phyloP scores from a whole-genome alignment of 2,329 filamentous ascomycete genomes.

The Ceratocystis smalleyi region DNA sequence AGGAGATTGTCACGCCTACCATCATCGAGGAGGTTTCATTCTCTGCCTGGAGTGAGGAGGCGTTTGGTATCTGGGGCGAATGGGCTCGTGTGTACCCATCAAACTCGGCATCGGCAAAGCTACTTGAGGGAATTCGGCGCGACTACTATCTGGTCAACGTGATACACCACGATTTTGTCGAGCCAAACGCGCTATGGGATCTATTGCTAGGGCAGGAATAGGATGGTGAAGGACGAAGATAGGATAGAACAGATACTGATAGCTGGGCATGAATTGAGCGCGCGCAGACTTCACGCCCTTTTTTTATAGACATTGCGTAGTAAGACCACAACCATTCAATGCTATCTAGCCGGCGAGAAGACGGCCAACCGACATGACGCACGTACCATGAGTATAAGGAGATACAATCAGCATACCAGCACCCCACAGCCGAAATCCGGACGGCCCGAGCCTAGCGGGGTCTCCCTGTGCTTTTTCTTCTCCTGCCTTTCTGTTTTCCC shows the following conservation, averaged over 20 bases:
- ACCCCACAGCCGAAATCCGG: too few relatives aligned
- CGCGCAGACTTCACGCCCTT: too few relatives aligned
- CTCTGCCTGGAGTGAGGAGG: slow-evolving; percentile 85
- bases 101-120: slow-evolving; percentile 51
- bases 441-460: too few relatives aligned
- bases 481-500: too few relatives aligned
- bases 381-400: neutral
- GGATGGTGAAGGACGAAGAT: neutral
- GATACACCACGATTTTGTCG: slow-evolving; percentile 65
- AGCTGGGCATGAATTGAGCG: too few relatives aligned
- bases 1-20: slow-evolving; percentile 90
- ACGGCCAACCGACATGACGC: neutral
- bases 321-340: neutral
- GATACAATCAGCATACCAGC: neutral
- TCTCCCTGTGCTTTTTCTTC: too few relatives aligned
- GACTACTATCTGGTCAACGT: slow-evolving; percentile 84
- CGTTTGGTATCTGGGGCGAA: slow-evolving; percentile 87
- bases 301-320: slow-evolving; percentile 1
- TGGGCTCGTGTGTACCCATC: slow-evolving; percentile 82
- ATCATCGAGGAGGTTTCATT: slow-evolving; percentile 96
- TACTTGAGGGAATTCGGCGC: slow-evolving; percentile 51
- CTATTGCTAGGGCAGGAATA: slow-evolving; percentile 34
- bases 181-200: slow-evolving; percentile 57
- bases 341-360: neutral
- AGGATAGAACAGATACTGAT: neutral